These are phyloP conservation scores for Globisporangium emineosum DNA, from an alignment of 352 stramenopile species.

Conservation along the genomic window DNA sequence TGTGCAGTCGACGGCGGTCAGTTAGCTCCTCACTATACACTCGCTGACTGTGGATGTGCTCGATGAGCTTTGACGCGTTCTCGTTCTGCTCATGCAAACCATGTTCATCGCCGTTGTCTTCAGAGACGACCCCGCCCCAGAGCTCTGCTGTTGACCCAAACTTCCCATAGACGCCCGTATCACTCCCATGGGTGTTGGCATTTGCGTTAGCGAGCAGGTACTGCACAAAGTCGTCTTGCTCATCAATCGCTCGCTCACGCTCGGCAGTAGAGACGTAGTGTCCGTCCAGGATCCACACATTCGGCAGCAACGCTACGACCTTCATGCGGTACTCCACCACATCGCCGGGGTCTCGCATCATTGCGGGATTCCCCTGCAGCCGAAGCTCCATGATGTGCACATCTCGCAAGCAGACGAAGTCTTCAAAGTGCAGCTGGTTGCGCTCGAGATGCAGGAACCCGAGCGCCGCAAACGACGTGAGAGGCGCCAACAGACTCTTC, in stretches of 20 bases:
- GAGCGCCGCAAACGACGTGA: conserved; percentile 46
- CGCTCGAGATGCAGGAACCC: conserved; percentile 56
- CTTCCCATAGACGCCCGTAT: background rate
- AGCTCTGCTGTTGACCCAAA: conserved; percentile 39
- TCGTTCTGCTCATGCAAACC: conserved; percentile 12
- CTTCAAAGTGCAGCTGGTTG: conserved; percentile 43
- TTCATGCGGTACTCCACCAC: conserved; percentile 37
- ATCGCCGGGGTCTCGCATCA: conserved; percentile 22
- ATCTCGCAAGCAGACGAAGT: conserved; percentile 53
- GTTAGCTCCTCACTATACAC: background rate
- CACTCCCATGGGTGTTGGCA: background rate
- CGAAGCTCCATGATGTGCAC: conserved; percentile 55
- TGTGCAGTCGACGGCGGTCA: conserved; percentile 39
- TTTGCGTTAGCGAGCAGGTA: conserved; percentile 16
- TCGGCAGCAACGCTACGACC: conserved; percentile 46
- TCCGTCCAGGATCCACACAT: conserved; percentile 54
- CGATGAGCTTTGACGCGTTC: conserved; percentile 20
- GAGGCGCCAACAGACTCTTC: conserved; percentile 11
- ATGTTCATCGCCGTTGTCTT: background rate
- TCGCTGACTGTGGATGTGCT: conserved; percentile 14
- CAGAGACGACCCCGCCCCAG: conserved; percentile 20
- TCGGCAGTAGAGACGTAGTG: conserved; percentile 50
- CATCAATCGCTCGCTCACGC: conserved; percentile 35
- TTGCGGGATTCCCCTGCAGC: conserved; percentile 31
- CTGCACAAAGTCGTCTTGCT: conserved; percentile 35